Conservation (phyloP, 768 basidiomycete species). For the Exsudoporus frostii region DNA sequence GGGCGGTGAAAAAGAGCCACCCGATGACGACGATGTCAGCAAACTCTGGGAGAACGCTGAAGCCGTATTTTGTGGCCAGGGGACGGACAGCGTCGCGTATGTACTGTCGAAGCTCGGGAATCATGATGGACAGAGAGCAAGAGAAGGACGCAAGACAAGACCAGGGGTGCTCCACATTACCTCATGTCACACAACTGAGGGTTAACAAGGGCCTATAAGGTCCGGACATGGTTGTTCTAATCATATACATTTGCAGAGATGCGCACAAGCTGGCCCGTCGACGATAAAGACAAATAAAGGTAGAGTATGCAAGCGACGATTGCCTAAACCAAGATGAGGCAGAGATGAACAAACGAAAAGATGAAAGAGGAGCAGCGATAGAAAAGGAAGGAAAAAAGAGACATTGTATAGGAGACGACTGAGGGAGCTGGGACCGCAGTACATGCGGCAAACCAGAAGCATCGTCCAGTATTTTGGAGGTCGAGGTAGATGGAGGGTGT, state of each 20-base stretch:
- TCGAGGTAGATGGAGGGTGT: conserved; percentile 19
- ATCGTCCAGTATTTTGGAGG: conserved; percentile 28
- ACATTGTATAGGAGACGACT: conserved; percentile 7
- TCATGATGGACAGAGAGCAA: conserved; percentile 17
- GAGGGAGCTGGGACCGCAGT: conserved; percentile 10
- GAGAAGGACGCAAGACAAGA: not conserved
- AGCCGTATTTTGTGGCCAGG: conserved; percentile 37
- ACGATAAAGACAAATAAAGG: conserved; percentile 36
- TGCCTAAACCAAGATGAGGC: conserved; percentile 21
- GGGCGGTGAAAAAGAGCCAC: conserved; percentile 52
- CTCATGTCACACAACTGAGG: conserved; percentile 8
- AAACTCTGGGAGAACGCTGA: conserved; percentile 54
- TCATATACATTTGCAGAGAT: conserved; percentile 32
- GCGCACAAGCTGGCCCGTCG: conserved; percentile 21
- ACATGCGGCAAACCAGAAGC: conserved; percentile 26
- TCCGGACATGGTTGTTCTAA: conserved; percentile 9
- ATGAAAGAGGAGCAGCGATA: not conserved
- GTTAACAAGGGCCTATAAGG: conserved; percentile 11
- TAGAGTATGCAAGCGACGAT: conserved; percentile 21
- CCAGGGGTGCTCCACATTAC: conserved; percentile 5
- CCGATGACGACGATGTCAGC: conserved; percentile 53
- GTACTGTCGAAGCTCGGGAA: conserved; percentile 27
- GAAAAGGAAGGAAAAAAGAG: not conserved
- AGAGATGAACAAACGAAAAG: not conserved
- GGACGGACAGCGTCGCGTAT: conserved; percentile 31